Evolutionary conservation across 2,329 filamentous ascomycete species (phyloP).

Genomic region (Phaeosphaeria sp.): DNA sequence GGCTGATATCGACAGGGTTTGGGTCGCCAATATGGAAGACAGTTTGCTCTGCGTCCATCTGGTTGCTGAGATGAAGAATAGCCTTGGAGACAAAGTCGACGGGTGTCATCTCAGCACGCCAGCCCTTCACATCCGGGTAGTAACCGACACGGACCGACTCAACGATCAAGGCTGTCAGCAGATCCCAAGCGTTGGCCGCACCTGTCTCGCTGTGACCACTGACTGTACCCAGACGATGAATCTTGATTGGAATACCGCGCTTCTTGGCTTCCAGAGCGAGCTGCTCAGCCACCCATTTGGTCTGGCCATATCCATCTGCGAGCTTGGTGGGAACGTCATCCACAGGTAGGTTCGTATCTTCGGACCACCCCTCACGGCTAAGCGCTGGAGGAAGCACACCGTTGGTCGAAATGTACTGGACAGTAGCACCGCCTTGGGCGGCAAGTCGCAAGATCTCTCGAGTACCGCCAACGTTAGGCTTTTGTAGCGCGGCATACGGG

Average conservation of each 20-base stretch:
- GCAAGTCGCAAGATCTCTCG: conserved; percentile 76
- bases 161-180: conserved; percentile 76
- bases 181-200: conserved; percentile 78
- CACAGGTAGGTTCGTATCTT: conserved; percentile 70
- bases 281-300: conserved; percentile 82
- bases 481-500: conserved; percentile 76
- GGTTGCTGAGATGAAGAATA: conserved; percentile 72
- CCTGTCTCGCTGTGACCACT: conserved; percentile 78
- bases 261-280: conserved; percentile 73
- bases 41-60: conserved; percentile 66
- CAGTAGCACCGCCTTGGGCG: conserved; percentile 69
- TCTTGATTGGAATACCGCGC: conserved; percentile 72
- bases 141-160: conserved; percentile 77
- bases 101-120: conserved; percentile 84
- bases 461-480: conserved; percentile 80
- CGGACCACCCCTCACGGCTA: conserved; percentile 69
- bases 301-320: conserved; percentile 77
- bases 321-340: conserved; percentile 73
- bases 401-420: conserved; percentile 82
- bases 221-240: conserved; percentile 78
- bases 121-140: conserved; percentile 73
- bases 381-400: conserved; percentile 74
- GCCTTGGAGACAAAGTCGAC: conserved; percentile 81
- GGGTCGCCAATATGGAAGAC: conserved; percentile 80
- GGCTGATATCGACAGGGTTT: conserved; percentile 69